These are phyloP conservation scores for Tuber melanosporum DNA, from an alignment of 495 filamentous ascomycete genomes.

Conservation along the genomic window DNA sequence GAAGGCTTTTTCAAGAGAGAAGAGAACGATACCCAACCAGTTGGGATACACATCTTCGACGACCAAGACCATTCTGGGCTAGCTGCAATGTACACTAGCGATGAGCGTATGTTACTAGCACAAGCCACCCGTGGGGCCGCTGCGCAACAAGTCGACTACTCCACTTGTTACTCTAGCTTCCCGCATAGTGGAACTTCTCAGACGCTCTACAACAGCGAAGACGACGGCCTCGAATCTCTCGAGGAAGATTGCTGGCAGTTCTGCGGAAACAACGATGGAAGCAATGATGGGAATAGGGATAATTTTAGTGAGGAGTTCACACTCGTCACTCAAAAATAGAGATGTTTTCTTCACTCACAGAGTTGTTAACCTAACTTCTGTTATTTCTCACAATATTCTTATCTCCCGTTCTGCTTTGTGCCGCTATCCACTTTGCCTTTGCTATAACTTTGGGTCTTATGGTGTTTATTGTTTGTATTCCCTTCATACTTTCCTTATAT, in stretches of 20 bases:
- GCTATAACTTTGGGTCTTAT: background rate
- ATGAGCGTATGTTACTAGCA: background rate
- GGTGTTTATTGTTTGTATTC: background rate
- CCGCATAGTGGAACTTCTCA: conserved; percentile 19
- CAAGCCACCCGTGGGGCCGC: background rate
- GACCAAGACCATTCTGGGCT: background rate
- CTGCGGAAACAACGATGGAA: conserved; percentile 7
- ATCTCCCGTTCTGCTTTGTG: background rate
- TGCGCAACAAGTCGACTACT: conserved; percentile 13
- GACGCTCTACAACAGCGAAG: conserved; percentile 30
- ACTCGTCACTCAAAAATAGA: conserved; percentile 29
- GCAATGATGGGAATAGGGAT: conserved; percentile 12
- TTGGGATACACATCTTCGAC: background rate
- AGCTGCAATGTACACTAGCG: background rate
- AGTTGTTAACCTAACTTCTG: background rate
- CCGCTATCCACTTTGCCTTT: background rate
- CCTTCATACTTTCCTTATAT: background rate
- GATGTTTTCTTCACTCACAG: background rate
- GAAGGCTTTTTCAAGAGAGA: background rate
- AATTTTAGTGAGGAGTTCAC: conserved; percentile 29
- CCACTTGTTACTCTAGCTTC: conserved; percentile 29
- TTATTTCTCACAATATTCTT: background rate
- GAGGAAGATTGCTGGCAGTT: background rate
- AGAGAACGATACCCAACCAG: conserved; percentile 1
- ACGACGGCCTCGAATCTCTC: background rate